phyloP scores from a whole-genome alignment of 2,329 filamentous ascomycete species.

The Fonsecaea nubica region DNA sequence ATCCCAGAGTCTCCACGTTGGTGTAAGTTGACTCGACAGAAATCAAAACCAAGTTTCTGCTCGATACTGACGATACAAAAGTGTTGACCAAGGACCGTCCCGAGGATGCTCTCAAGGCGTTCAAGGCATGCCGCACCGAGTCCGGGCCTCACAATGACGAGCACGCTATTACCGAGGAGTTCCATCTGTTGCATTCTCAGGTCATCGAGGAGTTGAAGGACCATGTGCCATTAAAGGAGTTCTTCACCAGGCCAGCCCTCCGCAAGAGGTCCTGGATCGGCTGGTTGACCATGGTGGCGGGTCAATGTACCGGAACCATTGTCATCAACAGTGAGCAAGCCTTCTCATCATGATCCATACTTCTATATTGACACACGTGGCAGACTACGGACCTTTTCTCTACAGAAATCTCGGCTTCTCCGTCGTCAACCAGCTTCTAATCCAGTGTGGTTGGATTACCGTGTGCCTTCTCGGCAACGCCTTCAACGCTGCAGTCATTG shows the following conservation, averaged over 20 bases:
- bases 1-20: conserved; percentile 43
- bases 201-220: conserved; percentile 12
- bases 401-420: conserved; percentile 27
- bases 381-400: conserved; percentile 30
- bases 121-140: conserved; percentile 4
- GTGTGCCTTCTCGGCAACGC: conserved; percentile 22
- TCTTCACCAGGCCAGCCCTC: conserved; percentile 21
- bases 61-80: neutral
- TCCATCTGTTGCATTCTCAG: conserved; percentile 6
- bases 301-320: conserved; percentile 15
- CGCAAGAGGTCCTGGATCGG: conserved; percentile 22
- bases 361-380: neutral
- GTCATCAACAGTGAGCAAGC: conserved; percentile 15
- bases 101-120: neutral
- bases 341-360: too few relatives aligned
- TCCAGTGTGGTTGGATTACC: conserved; percentile 25
- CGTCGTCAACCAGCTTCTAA: conserved; percentile 17
- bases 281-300: conserved; percentile 13
- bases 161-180: conserved; percentile 7
- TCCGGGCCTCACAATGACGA: conserved; percentile 2
- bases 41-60: neutral
- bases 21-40: conserved; percentile 10
- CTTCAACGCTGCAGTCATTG: conserved; percentile 46
- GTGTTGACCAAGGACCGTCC: conserved; percentile 1
- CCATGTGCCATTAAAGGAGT: conserved; percentile 11